Conservation (phyloP, 805 yeast species). For the Saccharomyces paradoxus region DNA sequence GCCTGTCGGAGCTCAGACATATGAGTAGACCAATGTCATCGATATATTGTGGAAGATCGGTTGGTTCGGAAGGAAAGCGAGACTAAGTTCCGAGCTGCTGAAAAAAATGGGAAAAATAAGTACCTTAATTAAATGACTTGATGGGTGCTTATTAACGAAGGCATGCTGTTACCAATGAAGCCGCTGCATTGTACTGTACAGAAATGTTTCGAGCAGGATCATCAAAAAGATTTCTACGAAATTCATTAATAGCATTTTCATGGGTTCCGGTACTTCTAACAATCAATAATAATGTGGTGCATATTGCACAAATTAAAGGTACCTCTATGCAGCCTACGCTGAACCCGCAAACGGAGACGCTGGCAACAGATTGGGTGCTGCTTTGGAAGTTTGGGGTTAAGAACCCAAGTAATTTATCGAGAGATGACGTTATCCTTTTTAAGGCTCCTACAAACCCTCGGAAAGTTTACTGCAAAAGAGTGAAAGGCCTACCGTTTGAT, state of each 20-base stretch:
- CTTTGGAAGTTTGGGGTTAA: constrained; percentile 58
- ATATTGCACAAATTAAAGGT: constrained; percentile 70
- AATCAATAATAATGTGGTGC: constrained; percentile 60
- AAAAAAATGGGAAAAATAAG: background rate
- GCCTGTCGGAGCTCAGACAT: background rate
- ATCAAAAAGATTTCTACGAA: constrained; percentile 8
- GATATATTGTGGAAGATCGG: background rate
- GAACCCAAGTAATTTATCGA: constrained; percentile 37
- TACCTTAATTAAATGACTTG: background rate
- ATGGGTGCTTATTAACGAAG: background rate
- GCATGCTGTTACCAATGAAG: background rate
- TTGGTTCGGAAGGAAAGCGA: background rate
- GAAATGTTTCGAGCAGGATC: background rate
- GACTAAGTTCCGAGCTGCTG: background rate
- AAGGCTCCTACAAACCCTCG: constrained; percentile 78
- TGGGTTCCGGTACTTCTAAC: constrained; percentile 80
- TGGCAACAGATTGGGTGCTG: constrained; percentile 51
- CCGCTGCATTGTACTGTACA: background rate
- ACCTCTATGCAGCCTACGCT: constrained; percentile 83
- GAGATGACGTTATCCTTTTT: constrained; percentile 69
- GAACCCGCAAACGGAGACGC: constrained; percentile 51
- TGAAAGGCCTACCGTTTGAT: constrained; percentile 72
- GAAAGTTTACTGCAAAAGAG: constrained; percentile 66
- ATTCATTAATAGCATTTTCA: constrained; percentile 35
- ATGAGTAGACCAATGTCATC: background rate